A percentile compares a stretch with the other conserved stretches of the same genome.
These are phyloP conservation scores for Periconia sp. DNA, from an alignment of 2,329 filamentous ascomycete species.

Conservation along the genomic window DNA sequence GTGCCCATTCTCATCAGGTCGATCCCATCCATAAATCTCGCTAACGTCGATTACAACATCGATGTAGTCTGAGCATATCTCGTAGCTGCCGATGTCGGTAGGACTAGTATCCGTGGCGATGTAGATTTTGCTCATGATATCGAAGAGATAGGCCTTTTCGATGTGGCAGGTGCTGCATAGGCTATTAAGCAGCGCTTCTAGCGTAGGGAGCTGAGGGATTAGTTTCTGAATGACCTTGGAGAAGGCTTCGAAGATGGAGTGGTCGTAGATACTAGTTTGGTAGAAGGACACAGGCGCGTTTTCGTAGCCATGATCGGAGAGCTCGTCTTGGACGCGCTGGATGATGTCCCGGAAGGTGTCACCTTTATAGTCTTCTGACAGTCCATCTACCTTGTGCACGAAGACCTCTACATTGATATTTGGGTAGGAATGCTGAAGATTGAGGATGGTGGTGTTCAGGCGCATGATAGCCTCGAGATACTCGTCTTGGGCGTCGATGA, in stretches of 20 bases:
- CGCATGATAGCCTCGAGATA: slow-evolving; percentile 90
- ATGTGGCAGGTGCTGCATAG: slow-evolving; percentile 93
- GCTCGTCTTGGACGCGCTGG: slow-evolving; percentile 93
- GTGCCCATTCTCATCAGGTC: slow-evolving; percentile 43
- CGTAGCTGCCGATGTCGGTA: slow-evolving; percentile 93
- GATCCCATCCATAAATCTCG: slow-evolving; percentile 86
- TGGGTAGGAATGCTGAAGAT: slow-evolving; percentile 85
- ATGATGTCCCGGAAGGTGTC: slow-evolving; percentile 97
- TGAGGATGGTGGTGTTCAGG: slow-evolving; percentile 86
- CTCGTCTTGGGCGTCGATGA: slow-evolving; percentile 97
- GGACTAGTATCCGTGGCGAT: slow-evolving; percentile 94
- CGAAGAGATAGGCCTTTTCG: slow-evolving; percentile 97
- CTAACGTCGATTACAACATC: slow-evolving; percentile 98
- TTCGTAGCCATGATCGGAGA: slow-evolving; percentile 90
- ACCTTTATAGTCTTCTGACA: slow-evolving; percentile 94
- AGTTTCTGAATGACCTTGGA: slow-evolving; percentile 98
- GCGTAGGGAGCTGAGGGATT: slow-evolving; percentile 87
- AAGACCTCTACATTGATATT: slow-evolving; percentile 98
- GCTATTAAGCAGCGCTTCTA: slow-evolving; percentile 93
- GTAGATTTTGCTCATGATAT: slow-evolving; percentile 97
- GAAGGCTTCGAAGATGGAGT: slow-evolving; percentile 97
- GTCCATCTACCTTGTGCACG: slow-evolving; percentile 98
- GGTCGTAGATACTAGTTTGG: slow-evolving; percentile 97
- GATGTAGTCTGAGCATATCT: slow-evolving; percentile 98
- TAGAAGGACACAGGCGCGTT: slow-evolving; percentile 95